Percentiles rank a stretch among this genome's conserved stretches.
phyloP scores from a whole-genome alignment of 257 asterid species.

The Eustoma russellianum region DNA sequence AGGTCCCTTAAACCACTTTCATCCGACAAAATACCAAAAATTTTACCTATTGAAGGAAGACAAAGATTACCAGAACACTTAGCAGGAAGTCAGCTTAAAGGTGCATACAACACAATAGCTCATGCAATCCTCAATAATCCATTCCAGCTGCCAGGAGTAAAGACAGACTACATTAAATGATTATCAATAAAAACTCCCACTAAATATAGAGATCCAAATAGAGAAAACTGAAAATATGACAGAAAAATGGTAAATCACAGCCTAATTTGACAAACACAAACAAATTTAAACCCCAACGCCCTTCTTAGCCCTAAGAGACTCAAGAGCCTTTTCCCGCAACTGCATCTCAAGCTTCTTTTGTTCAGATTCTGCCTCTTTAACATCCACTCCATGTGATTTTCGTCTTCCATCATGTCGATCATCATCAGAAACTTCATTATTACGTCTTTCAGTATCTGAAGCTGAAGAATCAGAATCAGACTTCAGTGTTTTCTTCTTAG shows the following conservation, averaged over 20 bases:
- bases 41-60: constrained; percentile 46
- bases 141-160: constrained; percentile 84
- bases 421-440: constrained; percentile 29
- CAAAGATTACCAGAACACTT: constrained; percentile 64
- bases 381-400: constrained; percentile 21
- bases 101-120: constrained; percentile 75
- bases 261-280: constrained; percentile 25
- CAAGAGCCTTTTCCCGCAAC: constrained; percentile 94
- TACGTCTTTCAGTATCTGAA: constrained; percentile 37
- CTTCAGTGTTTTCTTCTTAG: constrained; percentile 52
- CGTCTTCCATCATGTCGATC: constrained; percentile 38
- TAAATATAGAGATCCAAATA: constrained; percentile 32
- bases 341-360: constrained; percentile 87
- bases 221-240: constrained; percentile 19
- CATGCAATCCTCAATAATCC: constrained; percentile 81
- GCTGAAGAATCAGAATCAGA: constrained; percentile 47
- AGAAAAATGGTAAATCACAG: constrained; percentile 21
- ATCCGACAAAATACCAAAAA: constrained; percentile 21
- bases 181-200: constrained; percentile 41
- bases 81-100: constrained; percentile 89
- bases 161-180: constrained; percentile 65
- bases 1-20: constrained; percentile 9
- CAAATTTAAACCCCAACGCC: constrained; percentile 44
- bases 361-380: constrained; percentile 41
- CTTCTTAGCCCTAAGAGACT: constrained; percentile 87